Conservation (phyloP, 305 asterid genomes). For the Lippia alba region DNA sequence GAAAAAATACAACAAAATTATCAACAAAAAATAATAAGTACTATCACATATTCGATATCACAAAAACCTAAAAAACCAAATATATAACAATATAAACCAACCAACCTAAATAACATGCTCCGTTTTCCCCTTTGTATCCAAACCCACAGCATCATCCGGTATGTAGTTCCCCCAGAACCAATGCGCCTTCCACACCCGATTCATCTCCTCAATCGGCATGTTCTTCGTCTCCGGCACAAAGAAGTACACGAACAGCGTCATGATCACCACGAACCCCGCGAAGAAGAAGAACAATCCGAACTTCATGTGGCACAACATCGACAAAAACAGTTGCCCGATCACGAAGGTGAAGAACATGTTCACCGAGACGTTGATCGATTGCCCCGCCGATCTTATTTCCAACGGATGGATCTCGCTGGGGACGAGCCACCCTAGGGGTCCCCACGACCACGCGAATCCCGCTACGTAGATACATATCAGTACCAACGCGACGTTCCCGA, state of each 20-base stretch:
- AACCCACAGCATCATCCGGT: constrained; percentile 56
- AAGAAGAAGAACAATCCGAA: constrained; percentile 65
- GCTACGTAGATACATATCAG: constrained; percentile 63
- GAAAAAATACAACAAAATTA: no score
- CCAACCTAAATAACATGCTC: not conserved
- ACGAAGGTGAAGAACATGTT: constrained; percentile 69
- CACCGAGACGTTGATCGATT: constrained; percentile 53
- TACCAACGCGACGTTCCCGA: constrained; percentile 43
- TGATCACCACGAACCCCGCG: constrained; percentile 46
- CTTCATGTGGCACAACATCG: constrained; percentile 59
- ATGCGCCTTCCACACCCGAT: constrained; percentile 59
- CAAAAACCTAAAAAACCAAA: no score
- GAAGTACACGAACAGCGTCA: constrained; percentile 52
- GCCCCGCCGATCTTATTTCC: constrained; percentile 69
- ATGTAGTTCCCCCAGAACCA: constrained; percentile 64
- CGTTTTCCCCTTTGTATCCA: constrained; percentile 9
- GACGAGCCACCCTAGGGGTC: constrained; percentile 78
- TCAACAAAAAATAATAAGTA: no score
- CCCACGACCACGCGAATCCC: constrained; percentile 85
- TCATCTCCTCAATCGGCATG: constrained; percentile 68
- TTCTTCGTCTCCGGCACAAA: constrained; percentile 71
- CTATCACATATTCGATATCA: not conserved
- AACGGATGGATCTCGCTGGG: constrained; percentile 70
- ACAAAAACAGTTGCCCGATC: constrained; percentile 59
- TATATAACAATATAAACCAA: no score